Percentiles rank a stretch among this genome's conserved stretches.
Conservation (phyloP, 1,284 basidiomycete species). For the Chalciporus sp. region DNA sequence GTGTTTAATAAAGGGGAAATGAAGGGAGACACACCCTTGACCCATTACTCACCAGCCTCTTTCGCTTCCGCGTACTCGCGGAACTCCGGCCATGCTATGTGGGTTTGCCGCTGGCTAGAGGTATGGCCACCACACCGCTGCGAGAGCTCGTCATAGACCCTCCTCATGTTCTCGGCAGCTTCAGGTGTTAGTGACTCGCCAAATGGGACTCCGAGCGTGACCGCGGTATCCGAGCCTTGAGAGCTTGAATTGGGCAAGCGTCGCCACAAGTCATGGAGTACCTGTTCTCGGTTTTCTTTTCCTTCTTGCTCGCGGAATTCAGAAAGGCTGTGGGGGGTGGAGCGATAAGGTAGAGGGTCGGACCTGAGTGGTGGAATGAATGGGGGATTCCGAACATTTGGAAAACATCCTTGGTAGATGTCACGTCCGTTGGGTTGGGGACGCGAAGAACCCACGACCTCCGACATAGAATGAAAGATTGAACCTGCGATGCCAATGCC, state of each 20-base stretch:
- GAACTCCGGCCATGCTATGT: constrained; percentile 80
- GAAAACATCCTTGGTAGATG: constrained; percentile 51
- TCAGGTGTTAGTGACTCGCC: constrained; percentile 57
- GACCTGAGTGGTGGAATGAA: constrained; percentile 61
- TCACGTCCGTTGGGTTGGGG: constrained; percentile 42
- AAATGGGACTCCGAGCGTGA: constrained; percentile 21
- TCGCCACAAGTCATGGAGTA: constrained; percentile 63
- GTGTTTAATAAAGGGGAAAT: constrained; percentile 15
- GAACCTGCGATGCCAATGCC: constrained; percentile 16
- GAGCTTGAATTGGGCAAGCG: constrained; percentile 46
- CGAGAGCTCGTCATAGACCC: constrained; percentile 79
- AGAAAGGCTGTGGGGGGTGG: constrained; percentile 50
- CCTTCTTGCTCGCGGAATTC: constrained; percentile 71
- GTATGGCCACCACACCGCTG: constrained; percentile 57
- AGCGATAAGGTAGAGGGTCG: constrained; percentile 45
- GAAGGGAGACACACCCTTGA: constrained; percentile 17
- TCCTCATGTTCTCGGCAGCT: constrained; percentile 66
- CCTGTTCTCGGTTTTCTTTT: constrained; percentile 55
- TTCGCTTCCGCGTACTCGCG: constrained; percentile 75
- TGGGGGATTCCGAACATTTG: constrained; percentile 55
- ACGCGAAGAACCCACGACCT: constrained; percentile 19
- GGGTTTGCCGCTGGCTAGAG: constrained; percentile 45
- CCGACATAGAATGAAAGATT: constrained; percentile 29
- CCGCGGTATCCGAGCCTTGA: constrained; percentile 30
- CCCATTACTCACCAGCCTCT: constrained; percentile 64